A percentile compares a stretch with the other conserved stretches of the same genome.
Evolutionary conservation across 2,329 filamentous ascomycete species (phyloP).

Genomic region (Nemania sp.): DNA sequence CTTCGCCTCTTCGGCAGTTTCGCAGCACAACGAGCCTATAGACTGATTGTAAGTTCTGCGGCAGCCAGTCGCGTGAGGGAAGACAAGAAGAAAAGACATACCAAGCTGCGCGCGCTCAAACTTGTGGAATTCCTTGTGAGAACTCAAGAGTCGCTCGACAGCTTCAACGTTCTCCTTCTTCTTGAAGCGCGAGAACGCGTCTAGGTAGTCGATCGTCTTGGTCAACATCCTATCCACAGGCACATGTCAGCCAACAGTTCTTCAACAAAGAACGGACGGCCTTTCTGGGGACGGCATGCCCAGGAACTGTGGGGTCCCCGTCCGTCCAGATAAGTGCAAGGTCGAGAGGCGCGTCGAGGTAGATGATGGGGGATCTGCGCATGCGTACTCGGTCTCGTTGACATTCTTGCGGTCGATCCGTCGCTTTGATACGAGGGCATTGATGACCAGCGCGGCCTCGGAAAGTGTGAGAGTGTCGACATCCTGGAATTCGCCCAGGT

Average conservation of each 20-base stretch:
- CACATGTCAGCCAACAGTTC: constrained; percentile 6
- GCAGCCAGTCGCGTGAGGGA: background rate
- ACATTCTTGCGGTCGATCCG: constrained; percentile 79
- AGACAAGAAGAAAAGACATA: constrained; percentile 47
- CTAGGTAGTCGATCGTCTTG: constrained; percentile 90
- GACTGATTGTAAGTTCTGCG: constrained; percentile 8
- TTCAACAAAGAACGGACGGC: background rate
- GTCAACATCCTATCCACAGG: constrained; percentile 66
- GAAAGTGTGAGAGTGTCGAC: constrained; percentile 91
- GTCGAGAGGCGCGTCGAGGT: background rate
- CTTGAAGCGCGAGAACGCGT: constrained; percentile 94
- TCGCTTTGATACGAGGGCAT: constrained; percentile 82
- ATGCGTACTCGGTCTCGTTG: constrained; percentile 78
- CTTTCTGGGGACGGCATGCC: background rate
- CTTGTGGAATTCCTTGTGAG: constrained; percentile 79
- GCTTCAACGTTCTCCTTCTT: constrained; percentile 92
- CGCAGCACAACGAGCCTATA: constrained; percentile 86
- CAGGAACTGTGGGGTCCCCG: background rate
- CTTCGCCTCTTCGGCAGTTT: constrained; percentile 92
- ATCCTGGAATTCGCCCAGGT: constrained; percentile 90
- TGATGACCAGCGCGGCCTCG: constrained; percentile 89
- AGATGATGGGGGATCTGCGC: constrained; percentile 1
- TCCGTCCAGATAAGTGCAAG: background rate
- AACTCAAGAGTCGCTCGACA: constrained; percentile 84
- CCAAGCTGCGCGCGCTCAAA: constrained; percentile 94